Percentiles rank a stretch among this genome's conserved stretches.
Conservation (phyloP, 371 early-diverging fungal species). For the Mucor racemosus region DNA sequence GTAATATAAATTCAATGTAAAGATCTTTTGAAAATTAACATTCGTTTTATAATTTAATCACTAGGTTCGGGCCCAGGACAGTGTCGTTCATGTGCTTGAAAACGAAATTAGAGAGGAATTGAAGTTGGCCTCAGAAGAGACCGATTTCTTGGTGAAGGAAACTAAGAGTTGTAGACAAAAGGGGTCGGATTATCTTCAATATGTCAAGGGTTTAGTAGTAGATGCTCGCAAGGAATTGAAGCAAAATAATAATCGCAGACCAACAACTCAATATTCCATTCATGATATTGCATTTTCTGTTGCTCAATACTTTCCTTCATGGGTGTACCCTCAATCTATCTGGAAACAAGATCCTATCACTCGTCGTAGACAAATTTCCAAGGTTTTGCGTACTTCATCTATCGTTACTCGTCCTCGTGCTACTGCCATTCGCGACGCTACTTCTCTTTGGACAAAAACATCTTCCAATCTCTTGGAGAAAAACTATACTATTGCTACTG, state of each 20-base stretch:
- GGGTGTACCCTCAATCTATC: conserved; percentile 4
- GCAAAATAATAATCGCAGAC: conserved; percentile 16
- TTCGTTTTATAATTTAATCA: background rate
- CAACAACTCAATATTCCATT: conserved; percentile 18
- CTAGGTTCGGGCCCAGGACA: conserved; percentile 3
- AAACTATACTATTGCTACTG: background rate
- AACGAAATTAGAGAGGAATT: background rate
- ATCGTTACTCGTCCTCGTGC: conserved; percentile 7
- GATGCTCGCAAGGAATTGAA: conserved; percentile 8
- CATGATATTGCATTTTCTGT: conserved; percentile 18
- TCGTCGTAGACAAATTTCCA: conserved; percentile 21
- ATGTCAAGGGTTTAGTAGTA: background rate
- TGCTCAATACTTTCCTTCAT: conserved; percentile 6
- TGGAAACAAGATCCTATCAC: conserved; percentile 20
- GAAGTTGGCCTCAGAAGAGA: background rate
- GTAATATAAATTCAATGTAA: background rate
- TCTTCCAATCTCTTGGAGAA: background rate
- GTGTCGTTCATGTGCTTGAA: background rate
- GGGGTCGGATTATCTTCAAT: background rate
- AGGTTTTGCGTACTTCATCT: conserved; percentile 5
- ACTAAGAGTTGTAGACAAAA: background rate
- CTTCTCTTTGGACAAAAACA: conserved; percentile 8
- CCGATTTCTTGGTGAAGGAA: background rate
- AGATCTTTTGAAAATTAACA: background rate
- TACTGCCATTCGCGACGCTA: conserved; percentile 12